A percentile compares a stretch with the other conserved stretches of the same genome.
These are phyloP conservation scores for Cardiosporidium cionae DNA, from an alignment of 169 alveolate genomes.

Conservation along the genomic window DNA sequence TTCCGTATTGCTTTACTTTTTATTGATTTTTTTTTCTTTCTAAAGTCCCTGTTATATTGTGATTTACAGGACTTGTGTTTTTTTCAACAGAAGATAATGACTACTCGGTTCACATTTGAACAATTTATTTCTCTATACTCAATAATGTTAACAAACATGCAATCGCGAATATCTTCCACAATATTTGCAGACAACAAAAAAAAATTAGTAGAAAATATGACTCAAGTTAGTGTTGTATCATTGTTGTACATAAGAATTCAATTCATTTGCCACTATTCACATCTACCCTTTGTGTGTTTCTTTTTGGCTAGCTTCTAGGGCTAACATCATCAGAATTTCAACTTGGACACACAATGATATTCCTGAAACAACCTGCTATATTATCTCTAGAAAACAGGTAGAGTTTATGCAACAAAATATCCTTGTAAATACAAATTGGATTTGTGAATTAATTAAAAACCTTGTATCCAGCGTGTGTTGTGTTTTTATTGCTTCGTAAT, in stretches of 20 bases:
- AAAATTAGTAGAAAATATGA: no score
- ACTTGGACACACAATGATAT: slow-evolving; percentile 20
- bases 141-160: neutral
- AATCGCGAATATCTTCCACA: no score
- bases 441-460: neutral
- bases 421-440: neutral
- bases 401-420: neutral
- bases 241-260: no score
- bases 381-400: slow-evolving; percentile 17
- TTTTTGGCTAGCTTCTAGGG: slow-evolving; percentile 12
- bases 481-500: neutral
- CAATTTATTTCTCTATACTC: neutral
- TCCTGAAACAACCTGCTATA: slow-evolving; percentile 19
- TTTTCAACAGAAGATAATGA: neutral
- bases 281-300: no score
- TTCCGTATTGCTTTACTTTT: no score
- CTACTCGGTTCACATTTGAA: neutral
- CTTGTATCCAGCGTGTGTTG: neutral
- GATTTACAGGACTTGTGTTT: neutral
- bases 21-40: no score
- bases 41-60: no score
- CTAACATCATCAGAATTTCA: slow-evolving; percentile 22
- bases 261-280: no score
- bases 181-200: no score
- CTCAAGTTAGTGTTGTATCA: no score